Base-by-base conservation (phyloP, 2,329 filamentous ascomycete genomes). In the Allantophomopsis cytisporea region DNA sequence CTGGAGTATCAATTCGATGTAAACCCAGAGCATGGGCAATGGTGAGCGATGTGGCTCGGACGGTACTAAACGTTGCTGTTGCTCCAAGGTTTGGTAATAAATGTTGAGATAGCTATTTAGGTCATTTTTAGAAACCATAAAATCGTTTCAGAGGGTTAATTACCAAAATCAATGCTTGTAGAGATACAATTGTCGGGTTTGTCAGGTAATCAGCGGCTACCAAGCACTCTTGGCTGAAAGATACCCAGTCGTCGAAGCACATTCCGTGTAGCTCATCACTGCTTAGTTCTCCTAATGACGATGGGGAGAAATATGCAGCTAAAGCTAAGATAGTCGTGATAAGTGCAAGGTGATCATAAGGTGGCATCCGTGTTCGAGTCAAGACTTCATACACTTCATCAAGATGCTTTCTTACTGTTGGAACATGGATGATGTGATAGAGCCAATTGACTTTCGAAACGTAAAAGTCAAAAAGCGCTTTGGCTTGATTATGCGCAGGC, bases 141-240 rank as follows among this genome's bases (percentile, higher is more conserved):
- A 8, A 28, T 28, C n/a, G 8, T 28, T 12, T 28, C 23, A 12
- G 7, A 28, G 8, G 8, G 11, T 6, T 5, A 34, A 14, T 34
- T 15, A 34, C 14, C 32, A 34, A 34, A 8, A 34, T 34, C 6
- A 15, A 15, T 5, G 32, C 32, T 11, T 34, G 32, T 34, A 34
- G 14, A 15, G 32, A 15, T 14, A 7, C 8, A 18, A 34, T 7
- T 18, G 32, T 13, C 14, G 32, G 32, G 7, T 7, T 15, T 12
- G 12, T 12, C 4, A 34, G 3, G 16, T 34, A 34, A 8, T 58
- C 51, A 3, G 57, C 34, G 6, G 58, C 28, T n/a, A 58, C 54
- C 18, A 57, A 43, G 3, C 51, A 41, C 20, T 35, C 46, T 34
- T 34, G 14, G 13, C 14, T 18, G 12, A 34, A 13, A 34, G 16